phyloP scores from a whole-genome alignment of 108 stramenopile genomes.

The Epithemia pelagica region DNA sequence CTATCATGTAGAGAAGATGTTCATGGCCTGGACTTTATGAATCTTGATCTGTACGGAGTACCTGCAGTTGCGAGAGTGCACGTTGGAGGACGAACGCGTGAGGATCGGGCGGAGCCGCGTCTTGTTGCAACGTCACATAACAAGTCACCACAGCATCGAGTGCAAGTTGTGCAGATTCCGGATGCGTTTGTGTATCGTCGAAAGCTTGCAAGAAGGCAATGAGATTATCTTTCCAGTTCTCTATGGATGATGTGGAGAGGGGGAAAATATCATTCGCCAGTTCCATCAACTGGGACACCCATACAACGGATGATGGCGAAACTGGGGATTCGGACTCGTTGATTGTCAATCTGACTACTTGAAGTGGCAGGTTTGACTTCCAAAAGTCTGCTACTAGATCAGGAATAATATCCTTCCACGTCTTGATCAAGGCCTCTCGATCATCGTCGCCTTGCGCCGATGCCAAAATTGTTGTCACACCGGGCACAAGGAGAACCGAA shows the following conservation, averaged over 20 bases:
- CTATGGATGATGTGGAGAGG: background rate
- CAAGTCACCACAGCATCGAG: background rate
- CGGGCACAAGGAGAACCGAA: background rate
- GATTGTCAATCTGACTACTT: background rate
- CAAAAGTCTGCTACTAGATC: background rate
- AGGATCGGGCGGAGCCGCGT: background rate
- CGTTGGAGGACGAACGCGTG: background rate
- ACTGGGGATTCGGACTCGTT: background rate
- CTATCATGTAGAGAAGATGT: too few relatives aligned
- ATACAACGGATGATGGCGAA: background rate
- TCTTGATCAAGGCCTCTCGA: background rate
- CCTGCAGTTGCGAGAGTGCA: background rate
- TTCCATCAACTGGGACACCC: background rate
- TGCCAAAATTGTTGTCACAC: background rate
- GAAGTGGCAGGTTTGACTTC: background rate
- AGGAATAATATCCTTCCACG: background rate
- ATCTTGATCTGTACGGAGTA: too few relatives aligned
- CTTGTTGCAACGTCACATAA: background rate
- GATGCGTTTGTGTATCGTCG: background rate
- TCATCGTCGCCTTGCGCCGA: background rate
- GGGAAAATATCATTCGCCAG: background rate
- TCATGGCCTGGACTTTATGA: too few relatives aligned
- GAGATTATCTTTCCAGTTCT: background rate
- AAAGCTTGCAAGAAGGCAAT: background rate
- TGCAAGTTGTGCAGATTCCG: background rate